Base-by-base conservation (phyloP, 352 stramenopile genomes). In the Globisporangium nunn region DNA sequence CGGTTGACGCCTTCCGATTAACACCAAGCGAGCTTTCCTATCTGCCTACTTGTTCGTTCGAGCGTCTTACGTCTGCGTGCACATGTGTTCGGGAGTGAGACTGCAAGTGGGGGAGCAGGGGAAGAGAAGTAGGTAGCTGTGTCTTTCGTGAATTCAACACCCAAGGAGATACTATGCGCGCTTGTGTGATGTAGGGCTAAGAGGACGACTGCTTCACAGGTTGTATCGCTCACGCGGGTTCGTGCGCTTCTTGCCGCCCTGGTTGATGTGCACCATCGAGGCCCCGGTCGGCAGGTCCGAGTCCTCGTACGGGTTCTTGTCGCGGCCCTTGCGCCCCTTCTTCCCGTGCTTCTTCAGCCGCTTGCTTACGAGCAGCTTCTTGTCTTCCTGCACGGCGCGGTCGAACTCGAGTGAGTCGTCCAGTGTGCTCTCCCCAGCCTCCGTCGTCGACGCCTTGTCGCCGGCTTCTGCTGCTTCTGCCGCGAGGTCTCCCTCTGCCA, bases 291-390 rank as follows among this genome's bases (percentile, higher is more conserved):
- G 78, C 48, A 91, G 33, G 54, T 96, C 85, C 47, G 77, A 85
- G 64, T 96, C 85, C 63, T 93, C 87, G 71, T 99, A 99, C 40
- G 96, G 96, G 72, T 98, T 98, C 68, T 98, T 98, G 57, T 99
- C 95, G 37, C 95, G 79, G 17, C 91, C 74, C 73, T 99, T 99
- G 15, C 90, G 80, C 39, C 92, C 91, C 70, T 99, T 99, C 58
- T 98, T 97, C 10, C 96, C 96, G 74, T 97, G 96, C 56, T 94
- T 92, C 63, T 97, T 94, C 56, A 95, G 62, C 2, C 85, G 72
- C 67, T 95, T 95, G 69, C 82, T 93, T 39, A 83, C 54, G 0
- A 70, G 65, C 3, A 64, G 33, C 15, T 58, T 62, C 64, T 95
- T 95, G 64, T 87, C 78, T 50, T 91, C 79, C 2, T 67, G 70